These are phyloP conservation scores for Salix dunnii DNA, from an alignment of 345 rosid species.

Conservation along the genomic window DNA sequence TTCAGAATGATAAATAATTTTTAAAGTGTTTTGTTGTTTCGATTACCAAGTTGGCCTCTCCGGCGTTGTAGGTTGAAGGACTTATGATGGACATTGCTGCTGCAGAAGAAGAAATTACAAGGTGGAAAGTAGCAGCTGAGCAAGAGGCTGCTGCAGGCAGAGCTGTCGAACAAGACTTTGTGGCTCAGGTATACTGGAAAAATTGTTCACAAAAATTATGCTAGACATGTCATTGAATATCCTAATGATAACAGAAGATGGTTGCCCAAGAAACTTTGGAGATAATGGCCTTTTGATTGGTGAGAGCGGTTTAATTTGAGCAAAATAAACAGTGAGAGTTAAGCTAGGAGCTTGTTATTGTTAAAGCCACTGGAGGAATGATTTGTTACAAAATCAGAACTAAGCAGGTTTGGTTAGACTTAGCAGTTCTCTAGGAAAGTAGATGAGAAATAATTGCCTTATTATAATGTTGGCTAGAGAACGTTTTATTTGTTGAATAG, in stretches of 20 bases:
- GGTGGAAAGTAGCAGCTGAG: slow-evolving; percentile 99
- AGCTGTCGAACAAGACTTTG: slow-evolving; percentile 82
- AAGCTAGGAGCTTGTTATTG: neutral
- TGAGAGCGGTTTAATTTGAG: neutral
- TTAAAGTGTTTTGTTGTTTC: slow-evolving; percentile 1
- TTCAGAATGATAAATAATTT: neutral
- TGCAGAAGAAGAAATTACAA: slow-evolving; percentile 94
- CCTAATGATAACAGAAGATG: neutral
- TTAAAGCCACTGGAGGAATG: neutral
- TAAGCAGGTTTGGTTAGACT: neutral
- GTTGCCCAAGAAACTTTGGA: neutral
- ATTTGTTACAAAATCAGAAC: neutral
- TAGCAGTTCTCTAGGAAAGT: neutral
- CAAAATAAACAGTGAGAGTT: neutral
- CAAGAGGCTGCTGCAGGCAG: slow-evolving; percentile 97
- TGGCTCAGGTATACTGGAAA: slow-evolving; percentile 53
- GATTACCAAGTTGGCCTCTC: neutral
- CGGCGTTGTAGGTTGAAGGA: slow-evolving; percentile 77
- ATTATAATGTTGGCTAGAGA: neutral
- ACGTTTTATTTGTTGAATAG: neutral
- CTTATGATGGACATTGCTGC: slow-evolving; percentile 95
- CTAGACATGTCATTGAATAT: neutral
- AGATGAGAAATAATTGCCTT: neutral
- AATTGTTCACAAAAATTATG: neutral
- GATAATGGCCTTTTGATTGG: neutral